Conservation (phyloP, 345 rosid species). For the Crucihimalaya himalaica region DNA sequence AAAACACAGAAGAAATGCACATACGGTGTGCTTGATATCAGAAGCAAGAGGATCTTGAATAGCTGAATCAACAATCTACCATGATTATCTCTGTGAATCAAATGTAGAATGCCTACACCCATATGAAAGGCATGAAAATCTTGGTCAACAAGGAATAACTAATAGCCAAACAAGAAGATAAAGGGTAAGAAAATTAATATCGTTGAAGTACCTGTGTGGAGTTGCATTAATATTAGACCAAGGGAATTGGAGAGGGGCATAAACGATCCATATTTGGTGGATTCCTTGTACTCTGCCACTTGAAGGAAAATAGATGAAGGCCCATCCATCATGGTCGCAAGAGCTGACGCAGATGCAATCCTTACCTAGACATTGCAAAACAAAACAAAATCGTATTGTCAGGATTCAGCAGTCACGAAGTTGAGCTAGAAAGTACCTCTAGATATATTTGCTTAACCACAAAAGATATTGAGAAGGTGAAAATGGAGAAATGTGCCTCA, state of each 20-base stretch:
- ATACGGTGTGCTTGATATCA: conserved; percentile 91
- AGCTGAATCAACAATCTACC: conserved; percentile 69
- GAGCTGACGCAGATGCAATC: conserved; percentile 75
- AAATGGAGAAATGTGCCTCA: conserved; percentile 20
- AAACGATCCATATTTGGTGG: conserved; percentile 67
- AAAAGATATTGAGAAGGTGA: conserved; percentile 16
- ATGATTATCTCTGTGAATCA: conserved; percentile 70
- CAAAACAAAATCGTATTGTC: conserved; percentile 12
- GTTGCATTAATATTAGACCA: conserved; percentile 84
- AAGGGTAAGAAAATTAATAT: conserved; percentile 17
- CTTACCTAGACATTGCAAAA: conserved; percentile 62
- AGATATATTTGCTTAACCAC: conserved; percentile 1
- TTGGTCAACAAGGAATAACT: conserved; percentile 12
- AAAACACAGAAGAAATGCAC: conserved; percentile 42
- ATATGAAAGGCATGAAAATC: conserved; percentile 12
- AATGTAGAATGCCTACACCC: conserved; percentile 70
- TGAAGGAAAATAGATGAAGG: conserved; percentile 83
- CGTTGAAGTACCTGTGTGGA: conserved; percentile 72
- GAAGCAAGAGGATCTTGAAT: conserved; percentile 78
- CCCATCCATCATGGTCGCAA: conserved; percentile 87
- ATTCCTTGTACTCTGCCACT: conserved; percentile 89
- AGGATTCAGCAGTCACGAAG: conserved; percentile 24
- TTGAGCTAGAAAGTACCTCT: conserved; percentile 6
- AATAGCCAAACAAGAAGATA: conserved; percentile 7
- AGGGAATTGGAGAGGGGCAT: conserved; percentile 85